Percentiles rank a stretch among this genome's conserved stretches.
phyloP scores from a whole-genome alignment of 2,329 filamentous ascomycete genomes.

The Ophiostoma ulmi region DNA sequence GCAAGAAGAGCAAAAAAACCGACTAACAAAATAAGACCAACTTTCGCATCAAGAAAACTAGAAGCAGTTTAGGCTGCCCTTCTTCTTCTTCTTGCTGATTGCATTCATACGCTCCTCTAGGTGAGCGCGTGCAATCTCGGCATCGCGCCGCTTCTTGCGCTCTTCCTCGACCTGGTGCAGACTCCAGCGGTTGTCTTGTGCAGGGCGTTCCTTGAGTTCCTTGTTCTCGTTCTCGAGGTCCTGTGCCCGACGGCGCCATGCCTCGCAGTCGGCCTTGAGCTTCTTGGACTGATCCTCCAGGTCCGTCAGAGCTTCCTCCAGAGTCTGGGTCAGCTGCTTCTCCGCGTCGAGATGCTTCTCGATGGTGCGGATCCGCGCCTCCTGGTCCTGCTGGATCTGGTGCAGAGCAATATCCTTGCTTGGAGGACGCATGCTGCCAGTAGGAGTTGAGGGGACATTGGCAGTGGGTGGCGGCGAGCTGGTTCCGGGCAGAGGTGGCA shows the following conservation, averaged over 20 bases:
- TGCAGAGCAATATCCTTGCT: constrained; percentile 74
- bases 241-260: constrained; percentile 80
- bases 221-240: constrained; percentile 69
- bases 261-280: constrained; percentile 83
- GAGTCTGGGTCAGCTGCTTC: constrained; percentile 89
- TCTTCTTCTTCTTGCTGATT: constrained; percentile 90
- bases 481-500: constrained; percentile 75
- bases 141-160: constrained; percentile 82
- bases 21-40: constrained; percentile 8
- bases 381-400: constrained; percentile 89
- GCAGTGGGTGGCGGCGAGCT: constrained; percentile 44
- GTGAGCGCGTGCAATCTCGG: constrained; percentile 81
- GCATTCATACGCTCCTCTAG: constrained; percentile 93
- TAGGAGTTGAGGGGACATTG: constrained; percentile 42
- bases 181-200: constrained; percentile 57
- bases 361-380: constrained; percentile 88
- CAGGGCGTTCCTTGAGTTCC: constrained; percentile 54
- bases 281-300: constrained; percentile 88
- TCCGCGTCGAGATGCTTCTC: constrained; percentile 96
- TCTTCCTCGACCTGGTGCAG: constrained; percentile 95
- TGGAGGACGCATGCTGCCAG: constrained; percentile 53
- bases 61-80: constrained; percentile 95
- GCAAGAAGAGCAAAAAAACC: constrained; percentile 3
- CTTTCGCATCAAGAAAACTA: constrained; percentile 41
- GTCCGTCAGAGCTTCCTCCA: constrained; percentile 93